Percentiles rank a stretch among this genome's conserved stretches.
Conservation (phyloP, 176 grass and related monocot species). For the Phyllostachys edulis region DNA sequence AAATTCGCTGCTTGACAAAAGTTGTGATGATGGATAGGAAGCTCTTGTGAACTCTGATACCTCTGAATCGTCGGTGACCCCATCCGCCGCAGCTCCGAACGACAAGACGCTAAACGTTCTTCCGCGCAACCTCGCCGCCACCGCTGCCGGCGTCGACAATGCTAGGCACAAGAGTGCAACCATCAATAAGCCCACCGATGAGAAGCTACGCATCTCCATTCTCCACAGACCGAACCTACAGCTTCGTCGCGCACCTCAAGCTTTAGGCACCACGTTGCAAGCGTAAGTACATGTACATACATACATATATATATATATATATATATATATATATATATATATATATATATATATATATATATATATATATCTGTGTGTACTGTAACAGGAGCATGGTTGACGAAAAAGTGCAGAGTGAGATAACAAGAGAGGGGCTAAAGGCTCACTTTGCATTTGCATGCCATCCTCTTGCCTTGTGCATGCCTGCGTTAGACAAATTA, state of each 20-base stretch:
- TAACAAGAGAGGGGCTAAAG: background rate
- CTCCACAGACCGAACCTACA: background rate
- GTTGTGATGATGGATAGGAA: background rate
- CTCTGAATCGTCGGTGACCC: slow-evolving; percentile 62
- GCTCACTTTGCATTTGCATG: background rate
- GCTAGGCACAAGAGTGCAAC: slow-evolving; percentile 3
- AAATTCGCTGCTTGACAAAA: too few relatives aligned
- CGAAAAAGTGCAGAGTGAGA: background rate
- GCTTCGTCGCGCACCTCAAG: background rate
- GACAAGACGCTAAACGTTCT: slow-evolving; percentile 50
- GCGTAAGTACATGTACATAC: background rate
- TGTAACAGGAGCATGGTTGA: background rate
- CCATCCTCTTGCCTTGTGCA: background rate
- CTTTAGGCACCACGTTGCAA: background rate
- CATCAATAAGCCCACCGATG: background rate
- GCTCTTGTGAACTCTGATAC: slow-evolving; percentile 30
- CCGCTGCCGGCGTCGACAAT: background rate
- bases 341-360: too few relatives aligned
- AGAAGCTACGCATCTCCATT: slow-evolving; percentile 1
- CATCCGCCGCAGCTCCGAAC: slow-evolving; percentile 63
- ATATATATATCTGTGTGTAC: too few relatives aligned
- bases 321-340: too few relatives aligned
- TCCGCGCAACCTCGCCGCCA: background rate
- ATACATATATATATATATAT: too few relatives aligned
- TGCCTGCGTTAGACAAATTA: slow-evolving; percentile 12